A percentile compares a stretch with the other conserved stretches of the same genome.
Evolutionary conservation across 306 rosid genomes (phyloP).

Genomic region (Trifolium fragiferum): DNA sequence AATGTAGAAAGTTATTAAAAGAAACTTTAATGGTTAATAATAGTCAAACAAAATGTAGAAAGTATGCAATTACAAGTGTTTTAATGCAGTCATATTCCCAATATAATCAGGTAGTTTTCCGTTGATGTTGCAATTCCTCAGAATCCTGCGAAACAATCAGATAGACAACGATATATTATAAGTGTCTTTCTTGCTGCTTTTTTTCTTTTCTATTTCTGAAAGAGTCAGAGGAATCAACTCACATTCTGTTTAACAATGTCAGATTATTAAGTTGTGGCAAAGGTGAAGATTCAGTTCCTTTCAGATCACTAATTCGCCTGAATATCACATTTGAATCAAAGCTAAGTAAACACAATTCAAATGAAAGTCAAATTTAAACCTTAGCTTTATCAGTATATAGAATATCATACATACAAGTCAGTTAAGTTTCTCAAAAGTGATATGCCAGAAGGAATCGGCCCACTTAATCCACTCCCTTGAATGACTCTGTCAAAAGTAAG

Average conservation of each 20-base stretch:
- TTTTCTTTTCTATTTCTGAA: conserved; percentile 5
- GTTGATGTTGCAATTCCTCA: conserved; percentile 67
- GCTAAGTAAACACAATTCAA: background rate
- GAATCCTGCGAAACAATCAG: conserved; percentile 49
- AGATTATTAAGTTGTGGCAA: conserved; percentile 56
- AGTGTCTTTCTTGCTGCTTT: background rate
- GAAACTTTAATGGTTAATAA: too few species aligned
- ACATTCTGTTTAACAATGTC: conserved; percentile 45
- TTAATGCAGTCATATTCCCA: conserved; percentile 36
- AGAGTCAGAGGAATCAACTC: conserved; percentile 46
- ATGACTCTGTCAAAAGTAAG: conserved; percentile 46
- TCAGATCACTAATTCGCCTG: conserved; percentile 74
- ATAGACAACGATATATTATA: conserved; percentile 8
- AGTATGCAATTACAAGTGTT: conserved; percentile 49
- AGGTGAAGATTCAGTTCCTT: conserved; percentile 48
- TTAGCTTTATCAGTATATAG: background rate
- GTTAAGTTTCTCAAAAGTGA: conserved; percentile 47
- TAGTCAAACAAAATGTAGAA: background rate
- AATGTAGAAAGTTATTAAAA: background rate
- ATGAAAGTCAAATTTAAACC: conserved; percentile 19
- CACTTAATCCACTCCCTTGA: conserved; percentile 71
- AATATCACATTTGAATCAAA: conserved; percentile 27
- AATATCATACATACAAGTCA: conserved; percentile 59
- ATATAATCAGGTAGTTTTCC: conserved; percentile 56
- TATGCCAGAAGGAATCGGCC: conserved; percentile 73